A percentile compares a stretch with the other conserved stretches of the same genome.
Conservation (phyloP, 2,329 filamentous ascomycete genomes). For the Exutisphaerella laricina region DNA sequence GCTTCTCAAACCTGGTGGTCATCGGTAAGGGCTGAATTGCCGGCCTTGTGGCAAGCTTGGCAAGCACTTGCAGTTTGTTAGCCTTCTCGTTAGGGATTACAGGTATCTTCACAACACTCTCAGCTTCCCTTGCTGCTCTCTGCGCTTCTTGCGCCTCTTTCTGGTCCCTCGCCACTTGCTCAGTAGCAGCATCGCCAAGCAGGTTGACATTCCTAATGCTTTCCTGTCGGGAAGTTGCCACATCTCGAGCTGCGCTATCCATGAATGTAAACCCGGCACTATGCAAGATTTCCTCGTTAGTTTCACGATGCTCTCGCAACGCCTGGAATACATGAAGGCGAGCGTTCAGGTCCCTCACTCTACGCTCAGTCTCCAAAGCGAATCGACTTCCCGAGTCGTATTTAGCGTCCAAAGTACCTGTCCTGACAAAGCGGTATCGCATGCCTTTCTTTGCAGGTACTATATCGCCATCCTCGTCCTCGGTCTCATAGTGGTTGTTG, state of each 20-base stretch:
- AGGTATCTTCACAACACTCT: slow-evolving; percentile 19
- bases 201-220: slow-evolving; percentile 31
- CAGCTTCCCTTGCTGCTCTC: too few relatives aligned
- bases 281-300: slow-evolving; percentile 21
- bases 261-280: slow-evolving; percentile 38
- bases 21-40: slow-evolving; percentile 6
- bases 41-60: slow-evolving; percentile 26
- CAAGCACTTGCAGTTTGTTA: slow-evolving; percentile 32
- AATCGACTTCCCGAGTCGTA: slow-evolving; percentile 30
- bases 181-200: slow-evolving; percentile 33
- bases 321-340: slow-evolving; percentile 24
- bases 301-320: slow-evolving; percentile 28
- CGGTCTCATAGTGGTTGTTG: slow-evolving; percentile 17
- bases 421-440: slow-evolving; percentile 24
- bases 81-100: slow-evolving; percentile 37
- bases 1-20: neutral
- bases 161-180: too few relatives aligned
- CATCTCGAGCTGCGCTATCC: slow-evolving; percentile 38
- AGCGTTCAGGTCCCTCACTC: slow-evolving; percentile 21
- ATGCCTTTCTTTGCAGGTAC: slow-evolving; percentile 35
- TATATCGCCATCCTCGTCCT: slow-evolving; percentile 36
- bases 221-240: slow-evolving; percentile 36
- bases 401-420: slow-evolving; percentile 19
- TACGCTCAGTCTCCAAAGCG: slow-evolving; percentile 23
- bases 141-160: too few relatives aligned